phyloP scores from a whole-genome alignment of 2,329 filamentous ascomycete species.

The Stagonosporopsis cucurbitacearum region DNA sequence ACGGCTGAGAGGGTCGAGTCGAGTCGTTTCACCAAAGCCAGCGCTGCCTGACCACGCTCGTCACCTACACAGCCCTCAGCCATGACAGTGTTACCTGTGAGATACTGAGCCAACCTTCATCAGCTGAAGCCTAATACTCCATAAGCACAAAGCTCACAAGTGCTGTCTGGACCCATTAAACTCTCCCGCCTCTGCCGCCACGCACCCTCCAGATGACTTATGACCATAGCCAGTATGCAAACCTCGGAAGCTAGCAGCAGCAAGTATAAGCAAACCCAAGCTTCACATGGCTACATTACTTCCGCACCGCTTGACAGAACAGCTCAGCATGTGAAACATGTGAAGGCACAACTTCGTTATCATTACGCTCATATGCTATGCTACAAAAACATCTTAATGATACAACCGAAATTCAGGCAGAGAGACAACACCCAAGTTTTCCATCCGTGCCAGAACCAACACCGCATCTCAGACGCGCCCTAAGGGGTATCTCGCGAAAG shows the following conservation, averaged over 20 bases:
- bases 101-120: not conserved
- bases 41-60: too few relatives aligned
- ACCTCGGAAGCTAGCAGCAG: constrained; percentile 4
- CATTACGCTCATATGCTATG: constrained; percentile 8
- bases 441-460: constrained; percentile 3
- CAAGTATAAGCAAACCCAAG: not conserved
- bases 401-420: constrained; percentile 2
- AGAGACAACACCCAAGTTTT: not conserved
- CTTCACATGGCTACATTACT: constrained; percentile 1
- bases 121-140: not conserved
- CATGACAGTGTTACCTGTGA: not conserved
- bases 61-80: not conserved
- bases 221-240: not conserved
- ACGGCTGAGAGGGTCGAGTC: too few relatives aligned
- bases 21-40: not conserved
- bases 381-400: not conserved
- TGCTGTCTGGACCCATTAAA: not conserved
- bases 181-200: not conserved
- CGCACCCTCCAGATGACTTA: not conserved
- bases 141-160: not conserved
- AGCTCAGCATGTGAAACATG: not conserved
- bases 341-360: not conserved
- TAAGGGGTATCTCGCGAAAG: constrained; percentile 20
- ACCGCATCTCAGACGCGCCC: constrained; percentile 19
- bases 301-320: not conserved